phyloP scores from a whole-genome alignment of 495 filamentous ascomycete genomes.

The Sordaria brevicollis region DNA sequence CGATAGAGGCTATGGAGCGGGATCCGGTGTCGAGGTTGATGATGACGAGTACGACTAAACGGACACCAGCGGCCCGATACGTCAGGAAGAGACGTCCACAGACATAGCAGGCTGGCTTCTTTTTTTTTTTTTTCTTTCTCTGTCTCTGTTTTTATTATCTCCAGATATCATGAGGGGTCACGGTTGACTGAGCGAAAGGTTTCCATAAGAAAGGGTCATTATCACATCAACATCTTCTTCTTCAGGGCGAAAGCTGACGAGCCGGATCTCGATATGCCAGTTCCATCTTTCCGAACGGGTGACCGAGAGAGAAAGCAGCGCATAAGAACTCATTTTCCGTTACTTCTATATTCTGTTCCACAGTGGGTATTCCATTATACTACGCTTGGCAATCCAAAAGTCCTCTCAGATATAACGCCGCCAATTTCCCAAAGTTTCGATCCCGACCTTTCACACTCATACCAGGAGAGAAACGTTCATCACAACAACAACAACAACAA shows the following conservation, averaged over 20 bases:
- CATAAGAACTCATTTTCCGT: background rate
- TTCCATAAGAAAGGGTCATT: background rate
- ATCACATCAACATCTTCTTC: background rate
- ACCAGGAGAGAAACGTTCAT: background rate
- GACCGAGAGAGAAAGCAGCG: no score
- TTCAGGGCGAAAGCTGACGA: background rate
- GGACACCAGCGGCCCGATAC: background rate
- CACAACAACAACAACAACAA: no score
- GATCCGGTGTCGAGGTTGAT: conserved; percentile 32
- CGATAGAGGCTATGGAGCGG: conserved; percentile 28
- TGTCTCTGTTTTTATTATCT: no score
- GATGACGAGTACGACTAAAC: conserved; percentile 32
- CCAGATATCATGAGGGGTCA: background rate
- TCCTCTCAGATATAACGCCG: background rate
- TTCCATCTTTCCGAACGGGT: background rate
- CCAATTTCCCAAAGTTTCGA: background rate
- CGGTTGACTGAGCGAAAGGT: background rate
- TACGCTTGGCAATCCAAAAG: background rate
- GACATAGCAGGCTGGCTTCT: background rate
- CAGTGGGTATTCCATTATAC: background rate
- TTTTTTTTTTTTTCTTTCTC: background rate
- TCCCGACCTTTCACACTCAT: background rate
- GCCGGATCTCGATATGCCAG: background rate
- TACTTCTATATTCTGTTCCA: background rate
- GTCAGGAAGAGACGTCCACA: background rate